These are phyloP conservation scores for Graphium sp. DNA, from an alignment of 2,329 filamentous ascomycete genomes.

Conservation along the genomic window DNA sequence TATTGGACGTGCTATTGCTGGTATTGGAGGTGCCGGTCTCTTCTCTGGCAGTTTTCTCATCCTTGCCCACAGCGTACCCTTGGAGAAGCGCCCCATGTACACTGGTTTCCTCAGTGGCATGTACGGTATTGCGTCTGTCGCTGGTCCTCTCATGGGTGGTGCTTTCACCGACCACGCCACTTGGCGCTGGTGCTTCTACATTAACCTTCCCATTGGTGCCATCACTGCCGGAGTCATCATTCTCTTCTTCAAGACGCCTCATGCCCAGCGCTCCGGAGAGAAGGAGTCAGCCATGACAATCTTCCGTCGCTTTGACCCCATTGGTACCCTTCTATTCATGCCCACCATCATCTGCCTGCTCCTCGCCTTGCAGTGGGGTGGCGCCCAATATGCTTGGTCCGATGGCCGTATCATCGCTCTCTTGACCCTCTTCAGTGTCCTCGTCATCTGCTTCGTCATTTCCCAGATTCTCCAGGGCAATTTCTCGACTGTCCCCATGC, in stretches of 20 bases:
- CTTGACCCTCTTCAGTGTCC: constrained; percentile 15
- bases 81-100: constrained; percentile 11
- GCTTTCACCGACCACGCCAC: constrained; percentile 19
- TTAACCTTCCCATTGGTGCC: constrained; percentile 13
- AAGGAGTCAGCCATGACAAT: background rate
- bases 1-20: constrained; percentile 22
- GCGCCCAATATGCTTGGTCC: constrained; percentile 15
- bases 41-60: constrained; percentile 15
- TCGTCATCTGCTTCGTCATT: constrained; percentile 12
- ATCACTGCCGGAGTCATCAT: constrained; percentile 15
- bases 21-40: constrained; percentile 20
- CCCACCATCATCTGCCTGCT: constrained; percentile 25
- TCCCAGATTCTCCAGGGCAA: constrained; percentile 16
- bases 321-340: constrained; percentile 14
- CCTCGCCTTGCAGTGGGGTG: constrained; percentile 32
- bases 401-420: constrained; percentile 16
- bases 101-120: constrained; percentile 8
- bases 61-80: constrained; percentile 10
- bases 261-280: background rate
- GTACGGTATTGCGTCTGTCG: constrained; percentile 22
- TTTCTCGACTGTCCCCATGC: constrained; percentile 21
- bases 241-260: constrained; percentile 23
- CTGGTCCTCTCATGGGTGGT: constrained; percentile 29
- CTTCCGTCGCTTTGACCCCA: constrained; percentile 7
- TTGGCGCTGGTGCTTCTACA: constrained; percentile 19